Evolutionary conservation across 1,139 yeast species (phyloP).

Genomic region (Hanseniaspora sp.): DNA sequence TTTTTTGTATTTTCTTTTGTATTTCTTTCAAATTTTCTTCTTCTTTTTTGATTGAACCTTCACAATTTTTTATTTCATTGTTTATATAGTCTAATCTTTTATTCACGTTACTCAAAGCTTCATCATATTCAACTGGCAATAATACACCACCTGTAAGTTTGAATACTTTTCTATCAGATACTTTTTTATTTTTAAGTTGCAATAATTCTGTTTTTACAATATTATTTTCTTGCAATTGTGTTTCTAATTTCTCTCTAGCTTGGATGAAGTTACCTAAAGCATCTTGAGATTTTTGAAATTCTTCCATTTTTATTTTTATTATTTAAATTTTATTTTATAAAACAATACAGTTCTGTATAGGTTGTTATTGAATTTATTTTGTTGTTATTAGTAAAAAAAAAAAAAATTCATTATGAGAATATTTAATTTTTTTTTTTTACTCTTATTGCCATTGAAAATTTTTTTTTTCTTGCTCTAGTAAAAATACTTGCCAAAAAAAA

Average conservation of each 20-base stretch:
- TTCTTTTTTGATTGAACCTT: slow-evolving; percentile 42
- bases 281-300: slow-evolving; percentile 29
- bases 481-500: too few species aligned
- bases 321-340: background rate
- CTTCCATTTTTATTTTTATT: slow-evolving; percentile 13
- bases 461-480: too few species aligned
- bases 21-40: slow-evolving; percentile 47
- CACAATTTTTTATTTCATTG: slow-evolving; percentile 62
- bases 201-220: slow-evolving; percentile 79
- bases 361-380: too few species aligned
- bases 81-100: slow-evolving; percentile 82
- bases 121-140: slow-evolving; percentile 73
- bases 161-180: slow-evolving; percentile 52
- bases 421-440: too few species aligned
- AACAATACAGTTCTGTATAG: too few species aligned
- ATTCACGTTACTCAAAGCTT: slow-evolving; percentile 70
- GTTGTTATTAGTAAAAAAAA: too few species aligned
- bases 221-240: slow-evolving; percentile 79
- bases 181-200: slow-evolving; percentile 36
- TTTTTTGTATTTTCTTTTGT: slow-evolving; percentile 18
- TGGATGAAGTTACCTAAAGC: slow-evolving; percentile 41
- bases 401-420: too few species aligned
- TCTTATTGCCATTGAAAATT: too few species aligned
- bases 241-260: slow-evolving; percentile 60
- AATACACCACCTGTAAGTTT: slow-evolving; percentile 87